Evolutionary conservation across 768 basidiomycete genomes (phyloP), one percentile per base, ranked within the genome.

Genomic region (Calocera cornea): DNA sequence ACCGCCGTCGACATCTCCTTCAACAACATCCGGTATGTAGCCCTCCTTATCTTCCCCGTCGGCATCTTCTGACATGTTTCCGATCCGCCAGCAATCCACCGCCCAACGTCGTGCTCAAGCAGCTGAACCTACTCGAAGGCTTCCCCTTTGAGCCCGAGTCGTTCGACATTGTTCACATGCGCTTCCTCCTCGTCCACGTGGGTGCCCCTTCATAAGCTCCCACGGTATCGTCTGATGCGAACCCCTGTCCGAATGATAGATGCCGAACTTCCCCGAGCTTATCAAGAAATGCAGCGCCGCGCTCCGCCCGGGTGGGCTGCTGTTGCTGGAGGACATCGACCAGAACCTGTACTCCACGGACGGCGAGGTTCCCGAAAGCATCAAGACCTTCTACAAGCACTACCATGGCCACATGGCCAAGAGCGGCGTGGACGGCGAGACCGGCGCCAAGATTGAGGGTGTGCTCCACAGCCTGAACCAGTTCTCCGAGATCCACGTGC

Each of bases 151-250:
- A 70, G 3, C 47, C 65, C 8, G 72, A 69, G 29, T 36, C 47
- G 31, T 75, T 75, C 66, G 74, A 75, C 67, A 60, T 73, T 33
- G 66, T 75, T 16, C 74, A 75, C 44, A 65, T 69, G 34, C 70
- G 74, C 12, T 69, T 75, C 41, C 71, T 73, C 10, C 68, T 74
- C 8, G 66, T 71, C 27, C 74, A 75, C 64, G 74, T 72, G 54
- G 29, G 73, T 40, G 11, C 44, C 19, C 16, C 19, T 19, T 47
- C 44, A 47, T 47, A 5, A 3, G 19, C 24, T 7, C 44, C 19
- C 44, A 47, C 44, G 44, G 16, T 19, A 24, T 19, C 24, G 24
- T 47, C 44, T 47, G 44, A 47, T 24, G 44, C 44, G 19, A 17
- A 19, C 44, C 44, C 44, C 44, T 47, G 19, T 47, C 44, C 5